Evolutionary conservation across 305 asterid species (phyloP).

Genomic region (Fraxinus latifolia): DNA sequence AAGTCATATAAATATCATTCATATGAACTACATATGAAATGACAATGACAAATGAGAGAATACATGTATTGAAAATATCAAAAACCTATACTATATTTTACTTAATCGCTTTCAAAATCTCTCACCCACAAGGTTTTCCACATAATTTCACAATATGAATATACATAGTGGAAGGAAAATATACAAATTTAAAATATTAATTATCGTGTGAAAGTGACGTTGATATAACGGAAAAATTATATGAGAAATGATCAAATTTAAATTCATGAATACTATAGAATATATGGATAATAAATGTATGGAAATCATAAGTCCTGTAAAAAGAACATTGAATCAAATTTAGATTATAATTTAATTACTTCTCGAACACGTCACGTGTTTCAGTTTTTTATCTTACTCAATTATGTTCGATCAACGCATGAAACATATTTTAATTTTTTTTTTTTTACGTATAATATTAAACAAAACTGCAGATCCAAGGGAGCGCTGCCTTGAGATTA

Average conservation of each 20-base stretch:
- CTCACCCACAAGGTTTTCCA: background rate
- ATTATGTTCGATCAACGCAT: background rate
- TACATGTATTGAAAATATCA: background rate
- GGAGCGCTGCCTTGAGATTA: background rate
- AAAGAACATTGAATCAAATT: no score
- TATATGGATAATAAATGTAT: background rate
- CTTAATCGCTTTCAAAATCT: background rate
- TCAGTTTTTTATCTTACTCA: no score
- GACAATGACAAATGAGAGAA: background rate
- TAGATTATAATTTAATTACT: background rate
- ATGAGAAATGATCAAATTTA: background rate
- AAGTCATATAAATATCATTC: background rate
- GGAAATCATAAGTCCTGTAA: background rate
- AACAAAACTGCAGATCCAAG: background rate
- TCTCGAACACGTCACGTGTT: no score
- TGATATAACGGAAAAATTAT: no score
- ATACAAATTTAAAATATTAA: no score
- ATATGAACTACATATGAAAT: background rate
- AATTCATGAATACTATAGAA: no score
- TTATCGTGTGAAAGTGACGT: background rate
- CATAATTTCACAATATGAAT: background rate
- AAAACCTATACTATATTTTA: background rate
- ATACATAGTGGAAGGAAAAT: background rate
- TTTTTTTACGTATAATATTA: background rate
- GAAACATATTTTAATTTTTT: no score